phyloP scores from a whole-genome alignment of 192 early-diverging fungal species.

The Cetraspora pellucida region DNA sequence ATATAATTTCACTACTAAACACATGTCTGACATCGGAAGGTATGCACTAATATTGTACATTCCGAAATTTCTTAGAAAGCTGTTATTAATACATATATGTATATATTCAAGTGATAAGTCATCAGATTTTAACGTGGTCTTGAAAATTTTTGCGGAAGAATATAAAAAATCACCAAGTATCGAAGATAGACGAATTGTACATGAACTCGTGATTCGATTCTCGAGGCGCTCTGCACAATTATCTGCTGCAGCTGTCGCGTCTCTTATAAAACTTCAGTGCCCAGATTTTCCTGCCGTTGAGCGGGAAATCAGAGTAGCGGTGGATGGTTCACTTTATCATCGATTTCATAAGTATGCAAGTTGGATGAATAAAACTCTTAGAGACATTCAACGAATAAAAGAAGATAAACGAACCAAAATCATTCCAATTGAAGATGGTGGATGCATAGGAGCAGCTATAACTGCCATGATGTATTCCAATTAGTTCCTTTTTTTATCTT shows the following conservation, averaged over 20 bases:
- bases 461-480: constrained; percentile 56
- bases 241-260: constrained; percentile 67
- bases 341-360: constrained; percentile 85
- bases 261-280: constrained; percentile 47
- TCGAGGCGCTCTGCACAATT: constrained; percentile 84
- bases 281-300: constrained; percentile 27
- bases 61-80: too few species aligned
- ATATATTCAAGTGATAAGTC: neutral
- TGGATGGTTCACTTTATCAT: constrained; percentile 91
- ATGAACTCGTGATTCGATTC: constrained; percentile 56
- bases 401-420: constrained; percentile 70
- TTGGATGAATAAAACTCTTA: constrained; percentile 72
- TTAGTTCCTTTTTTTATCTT: neutral
- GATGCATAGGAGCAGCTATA: constrained; percentile 77
- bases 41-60: neutral
- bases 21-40: constrained; percentile 20
- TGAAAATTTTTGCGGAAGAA: neutral
- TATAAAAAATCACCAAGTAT: neutral
- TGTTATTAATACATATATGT: neutral
- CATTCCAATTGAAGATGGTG: constrained; percentile 75
- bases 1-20: neutral
- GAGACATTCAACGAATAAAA: constrained; percentile 74
- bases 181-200: neutral
- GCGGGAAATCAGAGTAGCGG: constrained; percentile 72
- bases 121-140: neutral